Percentiles rank a stretch among this genome's conserved stretches.
phyloP scores from a whole-genome alignment of 495 filamentous ascomycete species.

The Annulohypoxylon stygium region DNA sequence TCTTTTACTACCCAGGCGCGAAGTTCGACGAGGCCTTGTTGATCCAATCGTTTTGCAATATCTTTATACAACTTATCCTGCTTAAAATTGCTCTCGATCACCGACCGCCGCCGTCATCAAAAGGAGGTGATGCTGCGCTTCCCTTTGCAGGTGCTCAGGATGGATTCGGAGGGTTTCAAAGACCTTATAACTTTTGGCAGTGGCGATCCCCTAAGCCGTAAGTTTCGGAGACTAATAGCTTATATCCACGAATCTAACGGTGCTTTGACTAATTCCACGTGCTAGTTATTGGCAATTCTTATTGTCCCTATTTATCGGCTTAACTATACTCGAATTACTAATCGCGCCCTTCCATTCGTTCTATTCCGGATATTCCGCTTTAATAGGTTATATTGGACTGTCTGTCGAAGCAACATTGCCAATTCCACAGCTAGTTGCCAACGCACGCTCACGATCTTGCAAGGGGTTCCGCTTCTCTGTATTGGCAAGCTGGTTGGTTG shows the following conservation, averaged over 20 bases:
- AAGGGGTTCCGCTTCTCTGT: constrained; percentile 92
- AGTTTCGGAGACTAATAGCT: constrained; percentile 46
- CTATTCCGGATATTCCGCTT: constrained; percentile 74
- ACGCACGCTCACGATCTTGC: constrained; percentile 81
- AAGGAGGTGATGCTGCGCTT: constrained; percentile 66
- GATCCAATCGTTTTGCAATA: constrained; percentile 88
- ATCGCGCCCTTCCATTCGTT: constrained; percentile 70
- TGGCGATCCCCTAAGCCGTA: constrained; percentile 87
- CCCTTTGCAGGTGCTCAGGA: constrained; percentile 70
- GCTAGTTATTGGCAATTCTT: constrained; percentile 90
- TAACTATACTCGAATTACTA: constrained; percentile 78
- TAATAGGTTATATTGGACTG: constrained; percentile 87
- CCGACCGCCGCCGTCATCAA: constrained; percentile 73
- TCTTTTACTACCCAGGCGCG: constrained; percentile 95
- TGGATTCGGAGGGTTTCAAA: constrained; percentile 61
- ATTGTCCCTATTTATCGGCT: constrained; percentile 72
- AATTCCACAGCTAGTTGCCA: constrained; percentile 87
- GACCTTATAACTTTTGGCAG: constrained; percentile 95
- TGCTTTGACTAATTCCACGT: constrained; percentile 25
- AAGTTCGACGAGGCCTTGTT: constrained; percentile 84
- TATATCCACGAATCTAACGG: background rate
- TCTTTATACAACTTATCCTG: constrained; percentile 81
- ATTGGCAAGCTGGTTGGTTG: constrained; percentile 86
- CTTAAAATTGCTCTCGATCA: constrained; percentile 92
- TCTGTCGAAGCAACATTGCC: constrained; percentile 91